Evolutionary conservation across 495 filamentous ascomycete species (phyloP).

Genomic region (Neurospora sp.): DNA sequence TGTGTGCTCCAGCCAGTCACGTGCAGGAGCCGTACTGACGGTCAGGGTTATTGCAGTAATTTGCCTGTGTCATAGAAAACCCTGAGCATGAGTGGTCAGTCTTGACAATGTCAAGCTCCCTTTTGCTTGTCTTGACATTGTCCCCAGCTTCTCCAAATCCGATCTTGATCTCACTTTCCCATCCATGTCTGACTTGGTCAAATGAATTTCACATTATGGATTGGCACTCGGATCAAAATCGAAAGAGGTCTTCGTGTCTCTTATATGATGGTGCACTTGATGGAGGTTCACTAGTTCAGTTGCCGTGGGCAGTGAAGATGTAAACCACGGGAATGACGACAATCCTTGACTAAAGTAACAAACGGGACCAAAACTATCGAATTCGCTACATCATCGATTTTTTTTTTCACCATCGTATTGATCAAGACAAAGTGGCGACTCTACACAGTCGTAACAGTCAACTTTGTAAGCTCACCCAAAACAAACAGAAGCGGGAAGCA

Average conservation of each 20-base stretch:
- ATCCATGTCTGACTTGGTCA: not conserved
- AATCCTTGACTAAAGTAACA: not conserved
- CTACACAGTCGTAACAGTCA: not conserved
- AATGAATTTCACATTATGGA: too few relatives aligned
- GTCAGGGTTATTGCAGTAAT: not conserved
- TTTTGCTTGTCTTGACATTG: not conserved
- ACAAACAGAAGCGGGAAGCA: not conserved
- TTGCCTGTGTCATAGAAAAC: not conserved
- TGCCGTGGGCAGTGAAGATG: not conserved
- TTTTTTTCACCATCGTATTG: not conserved
- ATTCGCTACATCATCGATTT: not conserved
- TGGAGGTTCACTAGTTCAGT: not conserved
- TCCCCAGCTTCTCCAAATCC: not conserved
- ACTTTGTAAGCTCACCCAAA: not conserved
- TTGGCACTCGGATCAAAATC: too few relatives aligned
- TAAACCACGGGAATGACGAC: not conserved
- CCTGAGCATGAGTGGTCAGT: not conserved
- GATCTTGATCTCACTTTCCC: not conserved
- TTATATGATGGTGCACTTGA: not conserved
- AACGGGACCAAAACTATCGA: not conserved
- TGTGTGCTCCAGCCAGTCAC: slow-evolving; percentile 17
- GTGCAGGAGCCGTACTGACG: not conserved
- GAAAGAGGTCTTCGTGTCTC: too few relatives aligned
- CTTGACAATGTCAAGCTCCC: not conserved
- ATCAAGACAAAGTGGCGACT: not conserved